These are phyloP conservation scores for Diacronema lutheri DNA, from an alignment of 78 protist genomes.

Conservation along the genomic window DNA sequence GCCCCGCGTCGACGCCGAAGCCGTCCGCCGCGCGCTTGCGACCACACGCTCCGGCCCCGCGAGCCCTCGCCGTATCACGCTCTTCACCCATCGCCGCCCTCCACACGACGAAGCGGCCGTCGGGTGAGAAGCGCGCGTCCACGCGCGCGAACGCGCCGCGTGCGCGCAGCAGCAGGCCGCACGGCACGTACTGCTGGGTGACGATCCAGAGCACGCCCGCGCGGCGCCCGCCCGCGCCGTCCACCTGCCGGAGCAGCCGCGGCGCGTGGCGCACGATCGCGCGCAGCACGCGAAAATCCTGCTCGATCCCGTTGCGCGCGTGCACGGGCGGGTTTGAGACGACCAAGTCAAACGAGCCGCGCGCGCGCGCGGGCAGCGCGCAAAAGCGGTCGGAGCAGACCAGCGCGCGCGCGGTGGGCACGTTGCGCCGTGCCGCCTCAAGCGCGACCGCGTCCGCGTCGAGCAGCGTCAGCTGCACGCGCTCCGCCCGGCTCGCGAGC, in stretches of 20 bases:
- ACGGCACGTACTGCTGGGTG: neutral
- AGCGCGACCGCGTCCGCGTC: slow-evolving; percentile 16
- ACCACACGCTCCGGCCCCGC: too few relatives aligned
- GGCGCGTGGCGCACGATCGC: neutral
- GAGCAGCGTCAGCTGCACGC: neutral
- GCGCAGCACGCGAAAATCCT: neutral
- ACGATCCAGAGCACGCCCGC: neutral
- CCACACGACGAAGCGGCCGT: slow-evolving; percentile 4
- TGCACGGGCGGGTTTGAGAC: slow-evolving; percentile 16
- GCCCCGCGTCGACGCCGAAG: too few relatives aligned
- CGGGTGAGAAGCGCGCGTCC: neutral
- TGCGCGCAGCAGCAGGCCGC: neutral
- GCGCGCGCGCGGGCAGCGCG: neutral
- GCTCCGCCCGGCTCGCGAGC: neutral
- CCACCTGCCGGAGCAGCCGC: too few relatives aligned
- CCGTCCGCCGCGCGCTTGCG: too few relatives aligned
- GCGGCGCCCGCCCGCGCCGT: neutral
- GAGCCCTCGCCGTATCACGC: too few relatives aligned
- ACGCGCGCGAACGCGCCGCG: neutral
- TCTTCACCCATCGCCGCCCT: neutral
- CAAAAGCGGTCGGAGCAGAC: neutral
- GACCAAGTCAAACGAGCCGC: neutral
- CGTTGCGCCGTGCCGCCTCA: neutral
- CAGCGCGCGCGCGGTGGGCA: neutral
- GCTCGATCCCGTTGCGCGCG: neutral